These are phyloP conservation scores for Hemerocallis citrina DNA, from an alignment of 106 monocot genomes.

Conservation along the genomic window DNA sequence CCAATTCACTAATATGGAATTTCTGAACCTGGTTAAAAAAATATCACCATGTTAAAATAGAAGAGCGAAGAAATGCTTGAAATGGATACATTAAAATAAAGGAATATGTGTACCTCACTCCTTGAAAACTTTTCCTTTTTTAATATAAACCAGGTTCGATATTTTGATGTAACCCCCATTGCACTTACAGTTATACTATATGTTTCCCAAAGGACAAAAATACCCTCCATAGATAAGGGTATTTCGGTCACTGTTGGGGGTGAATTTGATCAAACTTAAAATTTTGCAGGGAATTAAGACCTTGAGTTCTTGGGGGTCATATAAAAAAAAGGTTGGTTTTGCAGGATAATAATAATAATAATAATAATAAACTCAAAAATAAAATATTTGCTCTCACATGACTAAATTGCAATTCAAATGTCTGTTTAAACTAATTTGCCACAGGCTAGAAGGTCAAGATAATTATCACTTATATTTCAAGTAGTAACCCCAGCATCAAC, in stretches of 20 bases:
- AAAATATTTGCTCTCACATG: background rate
- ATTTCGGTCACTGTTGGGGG: too few relatives aligned
- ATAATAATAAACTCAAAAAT: background rate
- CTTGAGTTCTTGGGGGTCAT: too few relatives aligned
- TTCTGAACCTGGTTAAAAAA: constrained; percentile 63
- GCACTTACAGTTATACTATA: too few relatives aligned
- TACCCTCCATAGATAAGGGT: too few relatives aligned
- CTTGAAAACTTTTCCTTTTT: too few relatives aligned
- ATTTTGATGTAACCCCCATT: too few relatives aligned
- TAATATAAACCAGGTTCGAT: too few relatives aligned
- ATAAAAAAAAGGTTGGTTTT: too few relatives aligned
- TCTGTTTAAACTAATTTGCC: background rate
- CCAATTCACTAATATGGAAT: constrained; percentile 64
- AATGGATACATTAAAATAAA: background rate
- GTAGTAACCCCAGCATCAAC: background rate
- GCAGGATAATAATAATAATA: background rate
- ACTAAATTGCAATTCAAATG: background rate
- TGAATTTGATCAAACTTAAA: too few relatives aligned
- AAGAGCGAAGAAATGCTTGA: background rate
- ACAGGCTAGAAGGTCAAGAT: background rate
- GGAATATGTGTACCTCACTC: too few relatives aligned
- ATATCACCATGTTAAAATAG: background rate
- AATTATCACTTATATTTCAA: constrained; percentile 3
- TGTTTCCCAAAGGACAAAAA: too few relatives aligned
- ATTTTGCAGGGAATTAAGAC: too few relatives aligned